Base-by-base conservation (phyloP, 2,329 filamentous ascomycete species). In the Calonectria hawksworthii region DNA sequence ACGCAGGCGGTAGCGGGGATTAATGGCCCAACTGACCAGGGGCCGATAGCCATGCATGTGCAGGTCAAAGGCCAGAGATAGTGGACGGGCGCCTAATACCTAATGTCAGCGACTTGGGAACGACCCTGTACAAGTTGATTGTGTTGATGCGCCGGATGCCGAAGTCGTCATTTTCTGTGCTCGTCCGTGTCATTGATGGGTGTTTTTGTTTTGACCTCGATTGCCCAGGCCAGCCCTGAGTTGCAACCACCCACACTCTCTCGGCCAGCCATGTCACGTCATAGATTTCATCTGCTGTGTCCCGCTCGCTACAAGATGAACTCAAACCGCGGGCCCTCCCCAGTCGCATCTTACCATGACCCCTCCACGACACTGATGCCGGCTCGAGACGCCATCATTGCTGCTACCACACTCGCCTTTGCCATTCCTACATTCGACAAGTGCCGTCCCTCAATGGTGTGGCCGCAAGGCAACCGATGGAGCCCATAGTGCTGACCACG, bases 11-110 rank as follows among this genome's bases (percentile, higher is more conserved):
- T 65, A 63, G 56, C 56, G 56, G 56, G 56, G 56, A 63, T 63
- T 63, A 63, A 63, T 63, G 56, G 36, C 56, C 56, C 56, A 63
- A 63, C 56, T 63, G 56, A 63, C 56, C 56, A 63, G 56, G 56
- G 56, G 34, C 56, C 41, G 68, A 30, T 47, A 70, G 34, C 30
- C n/a, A 47, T 18, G 44, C 54, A 30, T 56, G 30, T 51, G 41
- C 54, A 52, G 26, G 30, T 30, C 41, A 56, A 56, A 61, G 41
- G 41, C 30, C 41, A 50, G 18, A 28, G 32, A 23, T 61, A 50
- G 52, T 38, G 54, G 54, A 38, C 34, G 38, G 56, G 34, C 56
- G 38, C 56, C 56, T 21, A 41, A 63, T 41, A 23, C 44, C 44
- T 23, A 47, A 47, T 38, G 56, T 63, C 34, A 63, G 56, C 56